A percentile compares a stretch with the other conserved stretches of the same genome.
These are phyloP conservation scores for Eucalyptus erythrocorys DNA, from an alignment of 345 rosid species.

Conservation along the genomic window DNA sequence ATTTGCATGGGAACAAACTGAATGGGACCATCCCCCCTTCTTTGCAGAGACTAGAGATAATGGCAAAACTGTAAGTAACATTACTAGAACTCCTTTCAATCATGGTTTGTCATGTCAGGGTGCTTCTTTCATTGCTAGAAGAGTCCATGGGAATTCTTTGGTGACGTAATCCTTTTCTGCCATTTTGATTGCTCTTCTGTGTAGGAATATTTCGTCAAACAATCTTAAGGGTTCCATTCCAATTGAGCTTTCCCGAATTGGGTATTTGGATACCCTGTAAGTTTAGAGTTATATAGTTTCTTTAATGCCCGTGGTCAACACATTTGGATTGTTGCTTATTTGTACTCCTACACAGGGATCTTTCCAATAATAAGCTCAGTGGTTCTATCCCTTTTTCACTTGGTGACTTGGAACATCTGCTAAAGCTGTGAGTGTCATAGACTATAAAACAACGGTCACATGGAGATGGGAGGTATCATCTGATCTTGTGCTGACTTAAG, in stretches of 20 bases:
- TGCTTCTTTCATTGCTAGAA: background rate
- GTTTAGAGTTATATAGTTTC: constrained; percentile 1
- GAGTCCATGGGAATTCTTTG: background rate
- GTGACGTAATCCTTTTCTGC: background rate
- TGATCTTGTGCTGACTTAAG: background rate
- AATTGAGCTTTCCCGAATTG: constrained; percentile 79
- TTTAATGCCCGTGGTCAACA: background rate
- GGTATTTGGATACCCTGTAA: constrained; percentile 89
- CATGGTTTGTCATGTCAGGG: background rate
- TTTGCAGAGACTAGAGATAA: constrained; percentile 77
- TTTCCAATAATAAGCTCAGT: constrained; percentile 68
- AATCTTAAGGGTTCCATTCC: constrained; percentile 68
- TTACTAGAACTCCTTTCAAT: background rate
- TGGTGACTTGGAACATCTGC: constrained; percentile 94
- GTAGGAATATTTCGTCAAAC: constrained; percentile 83
- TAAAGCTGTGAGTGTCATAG: constrained; percentile 57
- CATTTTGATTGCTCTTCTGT: background rate
- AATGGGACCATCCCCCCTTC: constrained; percentile 68
- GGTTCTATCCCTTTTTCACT: constrained; percentile 85
- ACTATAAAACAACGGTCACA: background rate
- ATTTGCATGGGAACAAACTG: constrained; percentile 77
- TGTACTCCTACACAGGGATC: constrained; percentile 41
- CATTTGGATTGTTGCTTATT: background rate
- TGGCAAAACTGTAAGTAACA: constrained; percentile 77
- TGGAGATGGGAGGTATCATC: background rate